phyloP scores from a whole-genome alignment of 106 monocot genomes.

The Platanthera guangdongensis region DNA sequence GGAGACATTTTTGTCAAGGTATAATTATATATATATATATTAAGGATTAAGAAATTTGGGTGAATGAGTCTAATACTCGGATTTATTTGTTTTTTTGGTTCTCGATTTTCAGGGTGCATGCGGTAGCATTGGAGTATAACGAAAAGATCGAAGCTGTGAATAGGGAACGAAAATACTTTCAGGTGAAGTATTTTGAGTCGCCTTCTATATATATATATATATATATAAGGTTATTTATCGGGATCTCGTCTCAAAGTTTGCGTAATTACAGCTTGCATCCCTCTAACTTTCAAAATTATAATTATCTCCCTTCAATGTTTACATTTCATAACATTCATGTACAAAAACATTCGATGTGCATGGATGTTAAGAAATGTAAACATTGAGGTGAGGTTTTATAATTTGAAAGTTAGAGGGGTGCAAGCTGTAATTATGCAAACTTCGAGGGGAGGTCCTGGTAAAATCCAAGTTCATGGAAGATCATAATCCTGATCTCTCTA shows the following conservation, averaged over 20 bases:
- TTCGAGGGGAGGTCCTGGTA: no score
- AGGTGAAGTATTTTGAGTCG: slow-evolving; percentile 28
- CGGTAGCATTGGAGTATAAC: slow-evolving; percentile 58
- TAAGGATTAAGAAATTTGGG: background rate
- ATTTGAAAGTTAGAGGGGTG: no score
- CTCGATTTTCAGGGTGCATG: slow-evolving; percentile 56
- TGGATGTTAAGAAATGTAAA: no score
- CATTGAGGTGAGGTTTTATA: no score
- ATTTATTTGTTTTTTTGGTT: background rate
- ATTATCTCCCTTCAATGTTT: no score
- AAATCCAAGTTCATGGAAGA: background rate
- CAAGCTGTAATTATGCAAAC: no score
- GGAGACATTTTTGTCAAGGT: slow-evolving; percentile 80
- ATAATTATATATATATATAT: background rate
- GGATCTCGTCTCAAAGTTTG: background rate
- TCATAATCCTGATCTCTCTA: background rate
- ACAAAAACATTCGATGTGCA: no score
- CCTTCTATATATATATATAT: no score
- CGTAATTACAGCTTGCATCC: no score
- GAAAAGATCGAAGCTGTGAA: slow-evolving; percentile 79
- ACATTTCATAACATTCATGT: no score
- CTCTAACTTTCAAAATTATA: no score
- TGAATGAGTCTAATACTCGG: background rate
- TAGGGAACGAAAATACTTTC: slow-evolving; percentile 88
- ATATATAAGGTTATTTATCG: background rate